phyloP scores from a whole-genome alignment of 2,329 filamentous ascomycete species.

The Coleophoma crateriformis region DNA sequence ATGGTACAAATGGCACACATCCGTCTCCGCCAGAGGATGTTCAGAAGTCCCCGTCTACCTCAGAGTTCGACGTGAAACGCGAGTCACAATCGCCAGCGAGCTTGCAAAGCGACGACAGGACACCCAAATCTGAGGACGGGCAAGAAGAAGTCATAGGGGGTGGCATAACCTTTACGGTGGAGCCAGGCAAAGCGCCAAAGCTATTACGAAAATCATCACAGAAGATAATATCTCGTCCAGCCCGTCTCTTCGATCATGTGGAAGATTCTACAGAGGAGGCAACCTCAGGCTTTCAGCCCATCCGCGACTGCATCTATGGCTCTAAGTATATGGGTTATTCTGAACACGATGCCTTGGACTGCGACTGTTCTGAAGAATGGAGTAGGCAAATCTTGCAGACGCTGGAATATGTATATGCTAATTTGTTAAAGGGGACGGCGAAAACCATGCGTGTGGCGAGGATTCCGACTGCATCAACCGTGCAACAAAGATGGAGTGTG shows the following conservation, averaged over 20 bases:
- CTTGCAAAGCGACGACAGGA: slow-evolving; percentile 15
- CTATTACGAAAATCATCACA: slow-evolving; percentile 68
- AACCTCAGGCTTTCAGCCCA: slow-evolving; percentile 69
- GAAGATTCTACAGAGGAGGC: slow-evolving; percentile 77
- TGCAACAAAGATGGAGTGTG: slow-evolving; percentile 95
- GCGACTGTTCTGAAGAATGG: slow-evolving; percentile 92
- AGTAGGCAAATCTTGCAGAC: slow-evolving; percentile 54
- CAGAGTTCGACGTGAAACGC: slow-evolving; percentile 16
- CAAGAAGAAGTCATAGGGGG: slow-evolving; percentile 51
- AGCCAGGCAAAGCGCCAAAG: slow-evolving; percentile 64
- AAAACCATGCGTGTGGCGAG: slow-evolving; percentile 86
- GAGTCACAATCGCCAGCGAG: slow-evolving; percentile 18
- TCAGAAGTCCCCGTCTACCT: slow-evolving; percentile 18
- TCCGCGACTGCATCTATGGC: slow-evolving; percentile 82
- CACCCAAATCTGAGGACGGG: slow-evolving; percentile 28
- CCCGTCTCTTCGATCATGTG: slow-evolving; percentile 66
- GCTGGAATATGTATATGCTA: slow-evolving; percentile 20
- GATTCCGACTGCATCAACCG: slow-evolving; percentile 99
- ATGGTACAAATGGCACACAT: slow-evolving; percentile 16
- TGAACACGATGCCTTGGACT: slow-evolving; percentile 86
- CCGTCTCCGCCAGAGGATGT: slow-evolving; percentile 8
- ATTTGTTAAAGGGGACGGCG: slow-evolving; percentile 44
- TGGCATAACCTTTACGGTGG: slow-evolving; percentile 56
- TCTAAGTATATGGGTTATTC: slow-evolving; percentile 88
- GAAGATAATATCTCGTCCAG: slow-evolving; percentile 58